phyloP scores from a whole-genome alignment of 192 early-diverging fungal species.

The Spizellomyces punctatus region DNA sequence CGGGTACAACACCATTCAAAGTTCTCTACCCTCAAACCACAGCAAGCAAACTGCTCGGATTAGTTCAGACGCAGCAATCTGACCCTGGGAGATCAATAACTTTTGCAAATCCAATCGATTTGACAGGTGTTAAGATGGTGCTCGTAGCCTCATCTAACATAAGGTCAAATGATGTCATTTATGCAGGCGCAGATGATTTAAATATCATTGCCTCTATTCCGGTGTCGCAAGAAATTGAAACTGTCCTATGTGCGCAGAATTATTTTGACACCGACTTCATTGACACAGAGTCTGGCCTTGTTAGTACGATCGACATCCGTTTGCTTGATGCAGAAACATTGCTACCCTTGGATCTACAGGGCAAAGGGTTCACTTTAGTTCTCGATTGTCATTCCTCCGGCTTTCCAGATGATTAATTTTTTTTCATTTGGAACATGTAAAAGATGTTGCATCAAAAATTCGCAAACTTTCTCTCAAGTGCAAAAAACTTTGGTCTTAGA shows the following conservation, averaged over 20 bases:
- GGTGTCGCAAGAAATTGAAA: conserved; percentile 5
- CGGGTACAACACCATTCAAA: no score
- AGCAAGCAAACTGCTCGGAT: no score
- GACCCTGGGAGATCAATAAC: no score
- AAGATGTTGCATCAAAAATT: no score
- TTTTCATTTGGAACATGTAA: no score
- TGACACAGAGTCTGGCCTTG: conserved; percentile 7
- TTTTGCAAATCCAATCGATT: no score
- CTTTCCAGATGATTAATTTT: not conserved
- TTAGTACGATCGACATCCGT: conserved; percentile 14
- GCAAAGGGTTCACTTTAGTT: conserved; percentile 11
- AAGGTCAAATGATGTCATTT: not conserved
- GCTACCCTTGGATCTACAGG: conserved; percentile 4
- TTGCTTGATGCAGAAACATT: conserved; percentile 12
- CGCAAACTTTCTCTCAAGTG: no score
- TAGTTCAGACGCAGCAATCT: no score
- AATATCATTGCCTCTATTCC: conserved; percentile 13
- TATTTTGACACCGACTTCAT: conserved; percentile 20
- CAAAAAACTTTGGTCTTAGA: not conserved
- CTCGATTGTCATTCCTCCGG: conserved; percentile 9
- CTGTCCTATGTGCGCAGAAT: conserved; percentile 12
- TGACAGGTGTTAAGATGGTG: no score
- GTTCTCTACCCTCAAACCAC: no score
- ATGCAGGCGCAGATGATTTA: conserved; percentile 2
- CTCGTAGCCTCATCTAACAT: not conserved